Evolutionary conservation across 805 yeast species (phyloP), one percentile per base, ranked within the genome.

Genomic region (Wickerhamiella azymoides): DNA sequence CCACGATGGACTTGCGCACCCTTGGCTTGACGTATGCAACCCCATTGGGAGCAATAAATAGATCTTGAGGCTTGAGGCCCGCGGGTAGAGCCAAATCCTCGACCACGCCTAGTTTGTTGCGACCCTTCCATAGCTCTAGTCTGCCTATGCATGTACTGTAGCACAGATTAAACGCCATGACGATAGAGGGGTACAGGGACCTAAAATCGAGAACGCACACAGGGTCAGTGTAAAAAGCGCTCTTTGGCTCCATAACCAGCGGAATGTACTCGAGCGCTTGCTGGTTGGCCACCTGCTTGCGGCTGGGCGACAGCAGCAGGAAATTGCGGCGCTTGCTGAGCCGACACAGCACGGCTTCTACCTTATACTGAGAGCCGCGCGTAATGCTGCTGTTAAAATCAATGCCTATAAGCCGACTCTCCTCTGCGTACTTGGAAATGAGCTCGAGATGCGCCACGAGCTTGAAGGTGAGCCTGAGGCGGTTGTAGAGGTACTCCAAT

Each of bases 361-460:
- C 96, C 58, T 84, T 88, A 59, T 71, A 92, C 57, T 92, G 98
- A 0, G 97, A 89, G 0, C 98, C 98, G 48, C 98, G 62, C 43
- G 84, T 81, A 49, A 82, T 76, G 8, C 86, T 84, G 2, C 96
- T 84, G 57, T 78, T 73, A 59, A 86, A 92, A 54, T 92, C 97
- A 24, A 92, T 76, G 0, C 98, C 98, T 18, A 86, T 71, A 27
- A 92, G 61, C 40, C 95, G 67, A 0, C 96, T 84, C 60, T 84
- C 83, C 53, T 88, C 97, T 11, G 80, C 74, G 17, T 81, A 83
- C 53, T 79, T 70, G 10, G 77, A 69, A 2, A 89, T 67, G 4
- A 83, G 55, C 54, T 86, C 95, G 46, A 75, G 78, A 18, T 72
- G 68, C 4, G 69, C 71, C 5, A 84, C 57, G 1, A 85, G 60